phyloP scores from a whole-genome alignment of 306 rosid genomes.

The Rubus idaeus region DNA sequence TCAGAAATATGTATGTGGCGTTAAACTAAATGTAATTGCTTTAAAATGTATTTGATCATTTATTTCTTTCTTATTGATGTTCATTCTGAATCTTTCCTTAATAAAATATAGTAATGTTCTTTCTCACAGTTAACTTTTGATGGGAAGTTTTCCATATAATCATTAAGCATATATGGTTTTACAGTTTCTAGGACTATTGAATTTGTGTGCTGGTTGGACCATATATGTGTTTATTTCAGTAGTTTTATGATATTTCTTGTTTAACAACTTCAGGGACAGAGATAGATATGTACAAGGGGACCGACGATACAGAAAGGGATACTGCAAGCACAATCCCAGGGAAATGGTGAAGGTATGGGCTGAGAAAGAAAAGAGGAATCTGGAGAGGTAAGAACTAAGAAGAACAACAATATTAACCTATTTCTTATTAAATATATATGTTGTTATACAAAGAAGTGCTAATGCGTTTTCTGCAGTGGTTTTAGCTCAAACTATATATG shows the following conservation, averaged over 20 bases:
- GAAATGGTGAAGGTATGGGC: constrained; percentile 97
- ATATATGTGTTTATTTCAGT: not conserved
- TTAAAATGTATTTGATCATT: too few species aligned
- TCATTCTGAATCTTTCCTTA: not conserved
- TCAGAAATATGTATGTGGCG: too few species aligned
- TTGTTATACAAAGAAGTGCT: too few species aligned
- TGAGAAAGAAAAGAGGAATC: constrained; percentile 93
- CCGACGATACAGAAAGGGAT: constrained; percentile 73
- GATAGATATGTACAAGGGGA: constrained; percentile 92
- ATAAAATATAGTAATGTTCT: not conserved
- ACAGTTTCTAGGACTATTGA: not conserved
- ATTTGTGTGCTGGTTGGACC: not conserved
- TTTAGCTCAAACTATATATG: too few species aligned
- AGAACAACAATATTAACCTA: not conserved
- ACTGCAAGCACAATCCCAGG: constrained; percentile 82
- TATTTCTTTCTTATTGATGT: too few species aligned
- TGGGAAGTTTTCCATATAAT: not conserved
- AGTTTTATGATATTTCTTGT: not conserved
- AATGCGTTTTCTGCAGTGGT: too few species aligned
- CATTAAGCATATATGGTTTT: too few species aligned
- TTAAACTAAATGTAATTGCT: too few species aligned
- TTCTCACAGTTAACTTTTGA: too few species aligned
- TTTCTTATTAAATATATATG: not conserved
- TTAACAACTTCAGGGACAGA: constrained; percentile 68
- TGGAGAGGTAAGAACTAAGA: constrained; percentile 51